A percentile compares a stretch with the other conserved stretches of the same genome.
phyloP scores from a whole-genome alignment of 2,329 filamentous ascomycete species.

The Bipolaris gigantea region DNA sequence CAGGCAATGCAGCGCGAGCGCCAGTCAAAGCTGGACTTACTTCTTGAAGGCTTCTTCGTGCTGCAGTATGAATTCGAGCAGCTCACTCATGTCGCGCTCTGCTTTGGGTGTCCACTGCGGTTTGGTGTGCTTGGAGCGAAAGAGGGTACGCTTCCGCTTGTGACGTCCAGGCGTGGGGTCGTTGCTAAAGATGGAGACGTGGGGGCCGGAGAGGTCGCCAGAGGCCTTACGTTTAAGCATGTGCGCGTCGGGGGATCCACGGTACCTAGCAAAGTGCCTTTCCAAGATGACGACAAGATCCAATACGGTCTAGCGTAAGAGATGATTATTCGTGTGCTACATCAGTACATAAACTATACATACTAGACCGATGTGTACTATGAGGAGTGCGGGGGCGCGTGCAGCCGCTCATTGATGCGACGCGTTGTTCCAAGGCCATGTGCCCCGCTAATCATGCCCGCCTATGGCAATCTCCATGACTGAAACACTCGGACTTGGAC shows the following conservation, averaged over 20 bases:
- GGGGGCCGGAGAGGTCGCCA: constrained; percentile 18
- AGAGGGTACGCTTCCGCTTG: constrained; percentile 27
- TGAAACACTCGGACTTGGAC: background rate
- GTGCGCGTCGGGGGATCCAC: constrained; percentile 2
- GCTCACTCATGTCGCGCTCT: constrained; percentile 60
- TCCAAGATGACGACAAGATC: background rate
- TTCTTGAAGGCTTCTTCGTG: constrained; percentile 55
- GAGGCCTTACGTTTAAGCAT: constrained; percentile 34
- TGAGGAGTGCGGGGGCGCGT: constrained; percentile 11
- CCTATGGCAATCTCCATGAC: background rate
- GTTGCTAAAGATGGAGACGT: constrained; percentile 27
- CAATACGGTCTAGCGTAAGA: constrained; percentile 9
- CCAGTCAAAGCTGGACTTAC: constrained; percentile 26
- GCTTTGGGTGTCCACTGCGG: constrained; percentile 19
- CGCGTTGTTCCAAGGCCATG: constrained; percentile 11
- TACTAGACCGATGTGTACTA: background rate
- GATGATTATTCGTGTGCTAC: background rate
- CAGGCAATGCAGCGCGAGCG: constrained; percentile 8
- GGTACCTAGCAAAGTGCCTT: background rate
- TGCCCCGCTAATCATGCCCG: constrained; percentile 1
- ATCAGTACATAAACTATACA: background rate
- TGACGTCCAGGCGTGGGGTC: constrained; percentile 22
- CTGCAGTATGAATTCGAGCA: constrained; percentile 62
- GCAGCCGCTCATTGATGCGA: constrained; percentile 17
- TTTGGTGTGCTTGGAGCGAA: constrained; percentile 24